Evolutionary conservation across 1,284 basidiomycete species (phyloP).

Genomic region (Puccinia hordei): DNA sequence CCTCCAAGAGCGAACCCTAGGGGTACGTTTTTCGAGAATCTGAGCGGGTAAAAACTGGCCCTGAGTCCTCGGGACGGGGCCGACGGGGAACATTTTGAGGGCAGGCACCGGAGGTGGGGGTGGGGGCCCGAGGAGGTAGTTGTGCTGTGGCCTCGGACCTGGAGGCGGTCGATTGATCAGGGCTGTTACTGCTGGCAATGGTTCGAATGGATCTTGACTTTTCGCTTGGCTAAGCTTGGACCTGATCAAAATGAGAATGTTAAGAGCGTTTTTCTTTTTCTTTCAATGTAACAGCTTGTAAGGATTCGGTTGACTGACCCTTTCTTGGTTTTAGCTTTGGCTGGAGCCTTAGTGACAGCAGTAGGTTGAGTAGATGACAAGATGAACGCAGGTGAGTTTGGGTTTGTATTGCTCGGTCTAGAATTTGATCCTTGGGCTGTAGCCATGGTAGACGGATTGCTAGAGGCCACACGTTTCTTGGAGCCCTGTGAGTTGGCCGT

Average conservation of each 20-base stretch:
- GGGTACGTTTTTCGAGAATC: constrained; percentile 43
- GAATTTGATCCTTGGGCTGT: neutral
- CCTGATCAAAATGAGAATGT: neutral
- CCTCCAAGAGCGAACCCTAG: constrained; percentile 37
- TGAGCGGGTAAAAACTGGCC: constrained; percentile 45
- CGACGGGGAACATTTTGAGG: constrained; percentile 32
- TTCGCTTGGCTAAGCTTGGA: constrained; percentile 35
- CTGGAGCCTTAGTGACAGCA: neutral
- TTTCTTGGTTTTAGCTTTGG: constrained; percentile 15
- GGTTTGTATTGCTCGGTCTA: too few species aligned
- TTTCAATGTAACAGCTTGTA: too few species aligned
- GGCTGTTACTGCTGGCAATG: neutral
- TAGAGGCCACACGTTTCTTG: neutral
- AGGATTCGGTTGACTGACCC: neutral
- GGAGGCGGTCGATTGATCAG: constrained; percentile 17
- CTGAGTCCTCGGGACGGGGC: constrained; percentile 18
- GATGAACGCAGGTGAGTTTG: neutral
- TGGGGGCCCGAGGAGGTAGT: constrained; percentile 38
- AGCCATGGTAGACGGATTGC: neutral
- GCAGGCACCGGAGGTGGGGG: constrained; percentile 50
- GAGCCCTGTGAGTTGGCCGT: neutral
- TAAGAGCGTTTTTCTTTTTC: too few species aligned
- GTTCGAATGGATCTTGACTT: constrained; percentile 16
- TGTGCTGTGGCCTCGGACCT: constrained; percentile 30
- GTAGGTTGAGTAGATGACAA: neutral